phyloP scores from a whole-genome alignment of 495 filamentous ascomycete species.

The Penicillium manginii region DNA sequence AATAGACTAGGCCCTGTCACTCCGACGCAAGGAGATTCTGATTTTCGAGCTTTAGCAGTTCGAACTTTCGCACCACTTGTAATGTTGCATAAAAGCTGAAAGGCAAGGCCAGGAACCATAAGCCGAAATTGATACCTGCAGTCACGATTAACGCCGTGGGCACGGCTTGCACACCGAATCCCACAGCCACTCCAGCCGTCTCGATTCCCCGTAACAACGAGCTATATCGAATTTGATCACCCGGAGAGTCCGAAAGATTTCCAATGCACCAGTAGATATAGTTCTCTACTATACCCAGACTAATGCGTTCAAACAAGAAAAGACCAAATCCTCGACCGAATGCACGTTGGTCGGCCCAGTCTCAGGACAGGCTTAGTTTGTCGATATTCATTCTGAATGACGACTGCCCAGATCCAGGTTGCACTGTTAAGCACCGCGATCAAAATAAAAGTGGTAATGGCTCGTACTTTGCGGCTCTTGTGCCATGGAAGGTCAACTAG shows the following conservation, averaged over 20 bases:
- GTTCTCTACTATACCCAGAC: constrained; percentile 46
- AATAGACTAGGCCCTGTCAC: not conserved
- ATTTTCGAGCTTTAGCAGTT: not conserved
- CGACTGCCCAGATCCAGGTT: constrained; percentile 33
- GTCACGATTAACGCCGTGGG: constrained; percentile 46
- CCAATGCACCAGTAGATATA: constrained; percentile 53
- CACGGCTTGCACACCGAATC: constrained; percentile 48
- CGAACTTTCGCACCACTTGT: constrained; percentile 36
- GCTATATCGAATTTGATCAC: constrained; percentile 47
- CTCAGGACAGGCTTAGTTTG: constrained; percentile 26
- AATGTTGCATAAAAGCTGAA: constrained; percentile 51
- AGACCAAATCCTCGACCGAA: constrained; percentile 48
- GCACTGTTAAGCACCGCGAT: constrained; percentile 26
- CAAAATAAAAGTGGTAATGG: constrained; percentile 22
- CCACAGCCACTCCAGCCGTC: constrained; percentile 43
- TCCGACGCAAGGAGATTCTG: not conserved
- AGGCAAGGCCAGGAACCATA: constrained; percentile 45
- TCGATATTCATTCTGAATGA: constrained; percentile 32
- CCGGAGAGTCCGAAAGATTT: constrained; percentile 45
- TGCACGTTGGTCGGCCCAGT: constrained; percentile 31
- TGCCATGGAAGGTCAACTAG: constrained; percentile 28
- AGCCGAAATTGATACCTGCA: constrained; percentile 43
- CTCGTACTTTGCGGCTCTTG: constrained; percentile 22
- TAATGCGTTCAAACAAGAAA: constrained; percentile 44
- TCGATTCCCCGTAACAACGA: constrained; percentile 46